Evolutionary conservation across 139 green algal genomes (phyloP).

Genomic region (Chlamydomonas incerta): DNA sequence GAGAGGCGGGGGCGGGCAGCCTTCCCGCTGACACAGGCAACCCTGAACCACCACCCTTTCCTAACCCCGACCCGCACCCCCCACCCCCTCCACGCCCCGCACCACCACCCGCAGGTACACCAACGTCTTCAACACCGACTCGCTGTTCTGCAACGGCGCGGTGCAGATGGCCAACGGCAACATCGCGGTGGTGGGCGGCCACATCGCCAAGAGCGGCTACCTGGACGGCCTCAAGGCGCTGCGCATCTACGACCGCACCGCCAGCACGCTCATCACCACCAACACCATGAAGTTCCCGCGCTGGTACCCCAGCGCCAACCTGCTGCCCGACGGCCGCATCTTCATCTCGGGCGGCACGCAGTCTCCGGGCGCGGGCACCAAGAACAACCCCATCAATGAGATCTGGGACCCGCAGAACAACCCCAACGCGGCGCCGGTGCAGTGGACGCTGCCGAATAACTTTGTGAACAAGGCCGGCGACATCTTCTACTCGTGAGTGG

Average conservation of each 20-base stretch:
- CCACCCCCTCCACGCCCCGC: too few species aligned
- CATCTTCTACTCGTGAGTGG: conserved; percentile 40
- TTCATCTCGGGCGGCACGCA: conserved; percentile 43
- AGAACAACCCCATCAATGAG: conserved; percentile 52
- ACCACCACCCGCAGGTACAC: conserved; percentile 7
- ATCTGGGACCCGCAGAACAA: conserved; percentile 45
- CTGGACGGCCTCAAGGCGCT: conserved; percentile 39
- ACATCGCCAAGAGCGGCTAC: conserved; percentile 52
- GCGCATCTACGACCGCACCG: conserved; percentile 43
- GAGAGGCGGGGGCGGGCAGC: too few species aligned
- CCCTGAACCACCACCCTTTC: too few species aligned
- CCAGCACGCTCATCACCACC: conserved; percentile 4
- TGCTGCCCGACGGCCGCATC: conserved; percentile 32
- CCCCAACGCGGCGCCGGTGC: not conserved
- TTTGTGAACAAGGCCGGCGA: conserved; percentile 22
- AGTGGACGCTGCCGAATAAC: conserved; percentile 1
- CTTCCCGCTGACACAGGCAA: too few species aligned
- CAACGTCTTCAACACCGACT: conserved; percentile 48
- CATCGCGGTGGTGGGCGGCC: conserved; percentile 38
- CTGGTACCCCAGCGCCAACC: conserved; percentile 47
- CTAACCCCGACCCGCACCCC: too few species aligned
- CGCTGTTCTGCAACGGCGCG: conserved; percentile 46
- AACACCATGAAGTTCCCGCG: conserved; percentile 32
- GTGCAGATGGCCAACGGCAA: conserved; percentile 27
- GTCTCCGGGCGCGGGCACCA: conserved; percentile 39